These are phyloP conservation scores for Alternaria brassicae DNA, from an alignment of 2,329 filamentous ascomycete species.

Conservation along the genomic window DNA sequence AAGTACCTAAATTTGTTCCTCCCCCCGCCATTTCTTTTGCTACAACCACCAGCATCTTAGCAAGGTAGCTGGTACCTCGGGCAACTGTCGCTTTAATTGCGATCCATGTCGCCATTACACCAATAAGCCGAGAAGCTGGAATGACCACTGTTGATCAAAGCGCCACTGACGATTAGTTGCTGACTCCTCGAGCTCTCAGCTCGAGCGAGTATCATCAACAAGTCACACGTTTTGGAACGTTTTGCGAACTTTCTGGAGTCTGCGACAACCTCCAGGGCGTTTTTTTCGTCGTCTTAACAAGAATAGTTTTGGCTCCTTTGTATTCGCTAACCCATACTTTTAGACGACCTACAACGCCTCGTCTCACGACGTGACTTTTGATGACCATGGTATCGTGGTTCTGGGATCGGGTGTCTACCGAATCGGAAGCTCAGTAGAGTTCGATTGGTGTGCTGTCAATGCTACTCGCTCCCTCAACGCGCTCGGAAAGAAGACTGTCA, in stretches of 20 bases:
- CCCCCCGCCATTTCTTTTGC: background rate
- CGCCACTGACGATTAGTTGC: too few relatives aligned
- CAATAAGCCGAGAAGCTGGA: too few relatives aligned
- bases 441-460: conserved; percentile 97
- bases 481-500: conserved; percentile 95
- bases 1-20: background rate
- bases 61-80: too few relatives aligned
- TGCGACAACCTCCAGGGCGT: background rate
- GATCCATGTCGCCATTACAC: too few relatives aligned
- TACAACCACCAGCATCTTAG: background rate
- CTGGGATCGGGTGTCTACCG: conserved; percentile 96
- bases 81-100: too few relatives aligned
- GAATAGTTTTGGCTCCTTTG: background rate
- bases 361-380: conserved; percentile 90
- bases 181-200: too few relatives aligned
- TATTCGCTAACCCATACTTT: conserved; percentile 52
- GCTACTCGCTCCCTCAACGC: conserved; percentile 81
- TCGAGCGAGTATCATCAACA: too few relatives aligned
- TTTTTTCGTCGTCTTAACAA: background rate
- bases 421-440: conserved; percentile 97
- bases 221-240: too few relatives aligned
- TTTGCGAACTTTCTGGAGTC: background rate
- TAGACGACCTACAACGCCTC: conserved; percentile 98
- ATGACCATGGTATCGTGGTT: conserved; percentile 88
- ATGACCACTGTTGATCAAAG: too few relatives aligned